A percentile compares a stretch with the other conserved stretches of the same genome.
phyloP scores from a whole-genome alignment of 2,329 filamentous ascomycete species.

The Botrytis byssoidea region DNA sequence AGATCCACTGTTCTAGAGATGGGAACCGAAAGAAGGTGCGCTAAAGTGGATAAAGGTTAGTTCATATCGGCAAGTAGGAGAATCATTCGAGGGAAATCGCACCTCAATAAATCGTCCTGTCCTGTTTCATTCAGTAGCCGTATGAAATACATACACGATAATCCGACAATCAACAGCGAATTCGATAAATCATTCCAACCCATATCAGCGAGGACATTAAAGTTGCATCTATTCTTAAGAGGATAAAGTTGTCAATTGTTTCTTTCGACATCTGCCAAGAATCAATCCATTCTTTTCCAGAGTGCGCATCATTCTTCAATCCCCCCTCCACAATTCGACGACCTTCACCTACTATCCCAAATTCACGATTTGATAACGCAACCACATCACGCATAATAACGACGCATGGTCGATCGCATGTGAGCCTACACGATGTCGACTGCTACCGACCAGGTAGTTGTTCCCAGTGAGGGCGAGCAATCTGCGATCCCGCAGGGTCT shows the following conservation, averaged over 20 bases:
- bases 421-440: constrained; percentile 33
- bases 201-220: background rate
- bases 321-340: constrained; percentile 15
- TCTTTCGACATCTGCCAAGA: constrained; percentile 11
- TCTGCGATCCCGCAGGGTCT: constrained; percentile 39
- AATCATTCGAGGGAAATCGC: constrained; percentile 22
- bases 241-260: background rate
- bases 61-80: constrained; percentile 11
- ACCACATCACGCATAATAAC: background rate
- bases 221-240: background rate
- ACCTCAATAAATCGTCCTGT: constrained; percentile 11
- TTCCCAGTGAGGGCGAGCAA: constrained; percentile 27
- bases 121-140: background rate
- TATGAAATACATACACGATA: background rate
- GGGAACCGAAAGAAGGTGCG: background rate
- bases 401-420: constrained; percentile 32
- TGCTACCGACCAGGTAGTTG: constrained; percentile 30
- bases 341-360: constrained; percentile 15
- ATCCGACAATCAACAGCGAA: background rate
- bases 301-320: constrained; percentile 16
- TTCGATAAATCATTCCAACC: background rate
- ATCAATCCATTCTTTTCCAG: constrained; percentile 5
- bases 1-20: constrained; percentile 1
- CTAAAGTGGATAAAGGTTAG: constrained; percentile 17
- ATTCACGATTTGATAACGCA: background rate